Evolutionary conservation across 176 grass and related monocot species (phyloP), one percentile per base, ranked within the genome.

Genomic region (Poa pratensis): DNA sequence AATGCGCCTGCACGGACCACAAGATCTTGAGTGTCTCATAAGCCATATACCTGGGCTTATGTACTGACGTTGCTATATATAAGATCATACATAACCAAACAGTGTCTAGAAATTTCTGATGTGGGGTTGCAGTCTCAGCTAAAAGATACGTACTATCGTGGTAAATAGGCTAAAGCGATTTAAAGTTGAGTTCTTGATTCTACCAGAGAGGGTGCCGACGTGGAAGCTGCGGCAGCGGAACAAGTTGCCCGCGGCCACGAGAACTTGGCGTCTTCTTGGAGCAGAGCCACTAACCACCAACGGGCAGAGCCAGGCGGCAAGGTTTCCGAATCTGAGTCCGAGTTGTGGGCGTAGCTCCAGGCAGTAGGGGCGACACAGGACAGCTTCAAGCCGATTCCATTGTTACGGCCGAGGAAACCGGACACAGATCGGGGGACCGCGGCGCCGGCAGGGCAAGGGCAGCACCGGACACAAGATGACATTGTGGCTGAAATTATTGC

Each of bases 201-300:
- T 75, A 75, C 72, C 72, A 0, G 26, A 51, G 7, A 75, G 23
- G 48, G 5, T 18, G 26, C 72, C 71, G 1, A 18, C 26, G 15
- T 75, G 72, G 72, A 75, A 75, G 26, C 72, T 75, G 72, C 72
- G 72, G 46, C 72, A 75, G 23, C 72, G 72, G 46, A 75, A 24
- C 15, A 75, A 3, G 24, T 52, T 75, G 72, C 72, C 72, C 3
- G 72, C 72, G 48, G 24, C 26, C 24, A 49, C 4, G 46, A 60
- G 12, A 60, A 60, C 57, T 24, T 1, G 22, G 3, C 9, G 57
- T 60, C 57, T 23, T 60, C 57, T 24, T 60, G 5, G n/a, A 1
- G 57, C n/a, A 60, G n/a, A 10, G 57, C 57, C 57, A 24, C 57
- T 3, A 3, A 3, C 57, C 57, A 60, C 57, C 57, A 60, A 4